These are phyloP conservation scores for Fomitopsis palustris DNA, from an alignment of 1,284 basidiomycete species.

Conservation along the genomic window DNA sequence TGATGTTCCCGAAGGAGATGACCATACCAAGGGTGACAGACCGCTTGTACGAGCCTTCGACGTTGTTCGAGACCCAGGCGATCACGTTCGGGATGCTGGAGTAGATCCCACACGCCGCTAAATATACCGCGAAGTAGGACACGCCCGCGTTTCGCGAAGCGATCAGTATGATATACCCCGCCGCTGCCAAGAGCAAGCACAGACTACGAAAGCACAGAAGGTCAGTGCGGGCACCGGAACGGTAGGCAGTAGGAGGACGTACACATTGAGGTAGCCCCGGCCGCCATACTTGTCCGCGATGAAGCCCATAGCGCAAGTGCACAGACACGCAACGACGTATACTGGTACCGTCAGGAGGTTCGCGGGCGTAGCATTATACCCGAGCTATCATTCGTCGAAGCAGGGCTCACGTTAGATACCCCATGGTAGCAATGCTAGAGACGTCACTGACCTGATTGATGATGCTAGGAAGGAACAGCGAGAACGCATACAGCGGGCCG, in stretches of 20 bases:
- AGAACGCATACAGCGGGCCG: slow-evolving; percentile 70
- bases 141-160: slow-evolving; percentile 56
- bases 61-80: slow-evolving; percentile 71
- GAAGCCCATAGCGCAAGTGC: slow-evolving; percentile 63
- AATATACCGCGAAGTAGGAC: slow-evolving; percentile 67
- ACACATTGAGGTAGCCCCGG: slow-evolving; percentile 64
- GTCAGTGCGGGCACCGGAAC: slow-evolving; percentile 16
- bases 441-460: slow-evolving; percentile 50
- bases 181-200: slow-evolving; percentile 26
- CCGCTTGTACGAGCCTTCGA: slow-evolving; percentile 54
- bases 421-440: not conserved
- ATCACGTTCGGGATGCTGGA: slow-evolving; percentile 69
- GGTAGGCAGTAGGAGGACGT: slow-evolving; percentile 23
- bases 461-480: slow-evolving; percentile 70
- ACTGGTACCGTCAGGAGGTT: slow-evolving; percentile 72
- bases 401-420: slow-evolving; percentile 20
- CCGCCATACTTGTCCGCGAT: slow-evolving; percentile 56
- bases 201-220: slow-evolving; percentile 33
- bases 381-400: slow-evolving; percentile 32
- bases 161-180: slow-evolving; percentile 70
- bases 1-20: slow-evolving; percentile 41
- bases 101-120: slow-evolving; percentile 74
- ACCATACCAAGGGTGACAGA: slow-evolving; percentile 41
- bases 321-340: slow-evolving; percentile 60
- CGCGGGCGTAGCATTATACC: slow-evolving; percentile 67